Evolutionary conservation across 179 eudicot species (phyloP).

Genomic region (Sideroxylon spinosum): DNA sequence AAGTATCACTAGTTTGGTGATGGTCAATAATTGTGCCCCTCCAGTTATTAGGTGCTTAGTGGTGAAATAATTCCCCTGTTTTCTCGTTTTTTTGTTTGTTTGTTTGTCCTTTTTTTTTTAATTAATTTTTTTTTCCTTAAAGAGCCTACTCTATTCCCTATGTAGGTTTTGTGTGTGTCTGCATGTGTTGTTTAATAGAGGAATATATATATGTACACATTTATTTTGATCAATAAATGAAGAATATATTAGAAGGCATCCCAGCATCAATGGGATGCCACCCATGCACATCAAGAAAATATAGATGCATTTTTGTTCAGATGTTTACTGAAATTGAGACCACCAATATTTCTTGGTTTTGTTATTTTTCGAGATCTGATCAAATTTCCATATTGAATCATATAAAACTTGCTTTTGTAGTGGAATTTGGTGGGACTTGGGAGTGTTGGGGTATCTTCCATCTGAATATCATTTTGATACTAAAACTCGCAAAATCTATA

Average conservation of each 20-base stretch:
- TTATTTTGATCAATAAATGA: no score
- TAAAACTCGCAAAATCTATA: no score
- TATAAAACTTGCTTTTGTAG: background rate
- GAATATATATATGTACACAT: no score
- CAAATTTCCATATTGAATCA: background rate
- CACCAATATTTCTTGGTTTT: background rate
- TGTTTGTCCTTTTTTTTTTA: no score
- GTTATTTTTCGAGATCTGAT: background rate
- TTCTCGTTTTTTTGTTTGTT: no score
- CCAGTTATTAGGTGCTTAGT: background rate
- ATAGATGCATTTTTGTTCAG: background rate
- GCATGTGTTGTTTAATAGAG: background rate
- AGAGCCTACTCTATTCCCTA: background rate
- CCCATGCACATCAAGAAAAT: no score
- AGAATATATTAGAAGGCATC: no score
- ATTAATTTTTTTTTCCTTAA: no score
- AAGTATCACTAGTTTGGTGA: background rate
- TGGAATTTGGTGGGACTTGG: background rate
- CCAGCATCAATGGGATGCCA: no score
- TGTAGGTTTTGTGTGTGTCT: background rate
- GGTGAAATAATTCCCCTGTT: background rate
- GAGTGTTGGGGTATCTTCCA: background rate
- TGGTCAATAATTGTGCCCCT: background rate
- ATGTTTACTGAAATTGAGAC: background rate
- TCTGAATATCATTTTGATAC: background rate